Evolutionary conservation across 192 early-diverging fungal species (phyloP).

Genomic region (Coemansia sp.): DNA sequence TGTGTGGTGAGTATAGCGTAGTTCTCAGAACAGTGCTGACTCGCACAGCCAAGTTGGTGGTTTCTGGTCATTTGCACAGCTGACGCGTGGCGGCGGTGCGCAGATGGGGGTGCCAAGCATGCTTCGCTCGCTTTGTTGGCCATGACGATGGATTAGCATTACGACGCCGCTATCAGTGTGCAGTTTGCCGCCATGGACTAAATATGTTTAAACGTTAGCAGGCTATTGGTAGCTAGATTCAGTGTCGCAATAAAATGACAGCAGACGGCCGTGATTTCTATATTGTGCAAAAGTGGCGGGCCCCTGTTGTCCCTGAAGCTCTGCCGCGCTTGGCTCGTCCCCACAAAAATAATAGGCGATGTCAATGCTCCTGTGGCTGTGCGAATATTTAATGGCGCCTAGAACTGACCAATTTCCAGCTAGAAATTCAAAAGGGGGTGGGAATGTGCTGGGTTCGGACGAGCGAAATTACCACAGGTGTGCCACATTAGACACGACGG

Average conservation of each 20-base stretch:
- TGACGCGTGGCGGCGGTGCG: not conserved
- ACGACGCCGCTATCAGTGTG: not conserved
- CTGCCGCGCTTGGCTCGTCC: constrained; percentile 4
- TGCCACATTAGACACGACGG: constrained; percentile 15
- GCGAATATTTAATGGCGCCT: not conserved
- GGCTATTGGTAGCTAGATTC: not conserved
- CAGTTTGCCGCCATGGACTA: not conserved
- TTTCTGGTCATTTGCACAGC: not conserved
- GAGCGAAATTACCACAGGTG: constrained; percentile 9
- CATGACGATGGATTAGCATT: not conserved
- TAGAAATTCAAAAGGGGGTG: not conserved
- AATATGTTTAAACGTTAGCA: not conserved
- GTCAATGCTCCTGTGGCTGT: not conserved
- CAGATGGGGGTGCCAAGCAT: not conserved
- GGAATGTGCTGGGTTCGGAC: constrained; percentile 3
- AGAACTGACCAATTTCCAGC: not conserved
- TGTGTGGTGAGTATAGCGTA: not conserved
- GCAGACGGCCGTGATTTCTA: not conserved
- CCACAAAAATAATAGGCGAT: not conserved
- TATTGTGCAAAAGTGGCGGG: not conserved
- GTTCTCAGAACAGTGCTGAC: constrained; percentile 4
- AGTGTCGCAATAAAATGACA: not conserved
- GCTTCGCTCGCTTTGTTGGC: not conserved
- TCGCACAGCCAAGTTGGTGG: not conserved
- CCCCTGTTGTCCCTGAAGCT: constrained; percentile 1